These are phyloP conservation scores for Salix udensis DNA, from an alignment of 345 rosid genomes.

Conservation along the genomic window DNA sequence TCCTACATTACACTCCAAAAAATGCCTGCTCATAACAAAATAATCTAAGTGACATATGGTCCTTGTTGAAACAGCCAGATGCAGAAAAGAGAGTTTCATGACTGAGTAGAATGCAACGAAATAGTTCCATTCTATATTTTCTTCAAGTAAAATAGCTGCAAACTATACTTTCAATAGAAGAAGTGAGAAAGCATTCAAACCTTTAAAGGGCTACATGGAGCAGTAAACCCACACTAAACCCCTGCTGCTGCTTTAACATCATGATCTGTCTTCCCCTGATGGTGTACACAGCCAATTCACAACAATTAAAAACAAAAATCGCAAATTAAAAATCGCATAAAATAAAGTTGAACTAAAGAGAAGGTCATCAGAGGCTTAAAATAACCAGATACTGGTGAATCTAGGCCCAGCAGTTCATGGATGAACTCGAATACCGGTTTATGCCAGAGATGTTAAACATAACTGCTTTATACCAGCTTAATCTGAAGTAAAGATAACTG, in stretches of 20 bases:
- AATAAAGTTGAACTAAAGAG: neutral
- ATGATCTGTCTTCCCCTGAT: conserved; percentile 48
- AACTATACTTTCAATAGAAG: neutral
- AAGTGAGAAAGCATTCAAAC: conserved; percentile 23
- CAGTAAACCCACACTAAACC: conserved; percentile 24
- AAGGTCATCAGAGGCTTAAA: no score
- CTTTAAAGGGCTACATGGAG: conserved; percentile 18
- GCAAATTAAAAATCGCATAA: neutral
- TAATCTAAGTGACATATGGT: neutral
- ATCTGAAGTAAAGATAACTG: no score
- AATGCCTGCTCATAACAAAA: neutral
- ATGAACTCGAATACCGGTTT: no score
- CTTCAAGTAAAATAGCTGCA: neutral
- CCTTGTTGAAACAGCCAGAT: neutral
- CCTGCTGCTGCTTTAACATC: conserved; percentile 63
- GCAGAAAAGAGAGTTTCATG: neutral
- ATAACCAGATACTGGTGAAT: no score
- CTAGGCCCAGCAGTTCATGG: no score
- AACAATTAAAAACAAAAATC: neutral
- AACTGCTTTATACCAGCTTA: no score
- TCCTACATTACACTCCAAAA: neutral
- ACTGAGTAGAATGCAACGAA: neutral
- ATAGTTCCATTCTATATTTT: neutral
- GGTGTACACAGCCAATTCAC: neutral
- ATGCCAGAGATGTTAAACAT: no score